These are phyloP conservation scores for Pilaira anomala DNA, from an alignment of 192 early-diverging fungal species.

Conservation along the genomic window DNA sequence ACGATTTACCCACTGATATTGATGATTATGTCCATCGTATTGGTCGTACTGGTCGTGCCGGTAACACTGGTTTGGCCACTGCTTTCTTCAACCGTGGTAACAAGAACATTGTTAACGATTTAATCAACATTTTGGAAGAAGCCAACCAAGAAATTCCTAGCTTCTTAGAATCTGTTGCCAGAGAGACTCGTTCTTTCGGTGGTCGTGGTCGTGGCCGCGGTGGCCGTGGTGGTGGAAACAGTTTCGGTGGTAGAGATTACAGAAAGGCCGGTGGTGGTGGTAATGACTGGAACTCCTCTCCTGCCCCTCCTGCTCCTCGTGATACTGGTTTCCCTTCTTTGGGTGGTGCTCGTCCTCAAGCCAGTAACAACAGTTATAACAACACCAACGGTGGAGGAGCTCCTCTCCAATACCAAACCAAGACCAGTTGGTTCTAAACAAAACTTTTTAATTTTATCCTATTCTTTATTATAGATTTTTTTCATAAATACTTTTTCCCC, in stretches of 20 bases:
- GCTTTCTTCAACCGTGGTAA: conserved; percentile 93
- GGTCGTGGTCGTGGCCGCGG: conserved; percentile 30
- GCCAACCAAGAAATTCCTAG: conserved; percentile 92
- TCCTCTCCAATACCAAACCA: conserved; percentile 36
- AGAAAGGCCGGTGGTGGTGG: conserved; percentile 13
- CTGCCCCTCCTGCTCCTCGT: conserved; percentile 1
- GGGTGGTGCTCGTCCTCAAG: conserved; percentile 12
- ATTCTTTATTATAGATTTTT: background rate
- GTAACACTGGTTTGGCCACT: conserved; percentile 90
- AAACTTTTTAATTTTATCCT: background rate
- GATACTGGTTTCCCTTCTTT: conserved; percentile 18
- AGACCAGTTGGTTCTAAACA: conserved; percentile 41
- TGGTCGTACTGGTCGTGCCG: conserved; percentile 92
- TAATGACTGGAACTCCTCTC: conserved; percentile 13
- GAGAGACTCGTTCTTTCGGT: conserved; percentile 46
- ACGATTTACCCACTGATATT: conserved; percentile 76
- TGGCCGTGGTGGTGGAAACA: conserved; percentile 22
- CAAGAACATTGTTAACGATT: conserved; percentile 78
- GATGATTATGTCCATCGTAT: conserved; percentile 89
- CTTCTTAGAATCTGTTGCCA: conserved; percentile 73
- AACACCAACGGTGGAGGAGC: conserved; percentile 8
- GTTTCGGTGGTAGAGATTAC: conserved; percentile 29
- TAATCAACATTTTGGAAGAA: conserved; percentile 86
- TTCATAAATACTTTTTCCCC: background rate
- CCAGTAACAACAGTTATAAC: background rate